phyloP scores from a whole-genome alignment of 2,329 filamentous ascomycete species.

The Claviceps africana region DNA sequence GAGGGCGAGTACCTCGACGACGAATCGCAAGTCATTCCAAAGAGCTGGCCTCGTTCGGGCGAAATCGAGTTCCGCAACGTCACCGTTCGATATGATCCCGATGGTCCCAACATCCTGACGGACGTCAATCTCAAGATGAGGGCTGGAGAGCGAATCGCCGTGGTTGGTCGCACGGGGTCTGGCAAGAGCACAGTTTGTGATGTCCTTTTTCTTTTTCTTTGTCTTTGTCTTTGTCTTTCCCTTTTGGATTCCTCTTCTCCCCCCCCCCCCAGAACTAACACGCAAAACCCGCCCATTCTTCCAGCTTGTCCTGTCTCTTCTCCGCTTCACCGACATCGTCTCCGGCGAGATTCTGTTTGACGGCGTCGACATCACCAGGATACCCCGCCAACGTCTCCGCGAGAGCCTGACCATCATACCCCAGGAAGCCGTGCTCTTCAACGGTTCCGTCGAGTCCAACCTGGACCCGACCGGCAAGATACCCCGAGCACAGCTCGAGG shows the following conservation, averaged over 20 bases:
- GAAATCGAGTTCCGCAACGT: slow-evolving; percentile 37
- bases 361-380: slow-evolving; percentile 38
- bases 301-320: slow-evolving; percentile 36
- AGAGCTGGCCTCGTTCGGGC: slow-evolving; percentile 31
- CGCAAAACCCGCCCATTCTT: too few species aligned
- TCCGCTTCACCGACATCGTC: slow-evolving; percentile 38
- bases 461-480: slow-evolving; percentile 50
- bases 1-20: slow-evolving; percentile 27
- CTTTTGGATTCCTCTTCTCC: background rate
- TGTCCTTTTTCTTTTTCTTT: too few species aligned
- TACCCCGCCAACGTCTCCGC: slow-evolving; percentile 35
- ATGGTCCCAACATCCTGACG: slow-evolving; percentile 34
- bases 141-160: slow-evolving; percentile 61
- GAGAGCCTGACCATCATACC: slow-evolving; percentile 44
- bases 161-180: slow-evolving; percentile 69
- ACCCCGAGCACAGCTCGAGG: slow-evolving; percentile 37
- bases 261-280: too few species aligned
- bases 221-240: background rate
- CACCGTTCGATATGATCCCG: slow-evolving; percentile 32
- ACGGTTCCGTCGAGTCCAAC: slow-evolving; percentile 38
- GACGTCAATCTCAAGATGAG: slow-evolving; percentile 35
- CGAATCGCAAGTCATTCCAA: slow-evolving; percentile 23
- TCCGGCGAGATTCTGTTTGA: slow-evolving; percentile 41
- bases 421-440: slow-evolving; percentile 44
- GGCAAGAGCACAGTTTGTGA: slow-evolving; percentile 63